Base-by-base conservation (phyloP, 768 basidiomycete species). In the Chlorophyllum brunneum region DNA sequence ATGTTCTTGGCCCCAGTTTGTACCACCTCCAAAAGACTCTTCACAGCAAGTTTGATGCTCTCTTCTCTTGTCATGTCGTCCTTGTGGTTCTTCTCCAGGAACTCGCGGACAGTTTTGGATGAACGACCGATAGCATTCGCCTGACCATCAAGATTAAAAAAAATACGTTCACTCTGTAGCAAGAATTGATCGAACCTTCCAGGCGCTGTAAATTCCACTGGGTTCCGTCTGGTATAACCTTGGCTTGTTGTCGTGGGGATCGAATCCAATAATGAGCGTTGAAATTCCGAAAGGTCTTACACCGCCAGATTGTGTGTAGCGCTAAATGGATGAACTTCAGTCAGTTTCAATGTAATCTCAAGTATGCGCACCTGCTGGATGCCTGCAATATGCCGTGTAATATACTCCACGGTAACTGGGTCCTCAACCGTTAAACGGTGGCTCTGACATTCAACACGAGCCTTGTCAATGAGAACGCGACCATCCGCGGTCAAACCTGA, bases 1-100 rank as follows among this genome's bases (percentile, higher is more conserved):
- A 99, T 98, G 69, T 99, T 99, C 77, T 98, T 98, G 4, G 97
- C 97, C n/a, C 97, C 97, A 1, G 97, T 98, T 72, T 98, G 97
- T 6, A 99, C 97, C 31, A 99, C 95, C 68, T 99, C 97, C 20
- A 99, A 76, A 61, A 99, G 74, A 65, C 88, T 89, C 75, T 98
- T 98, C 56, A 99, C 82, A 0, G 97, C 93, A 42, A 99, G 73
- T 68, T 97, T 97, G 68, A 99, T 89, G 46, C 88, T 85, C 55
- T 97, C 93, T 44, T 93, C 93, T 54, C 91, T 77, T 5, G 81
- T 75, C 74, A 97, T 76, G 58, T 90, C 92, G 56, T 97, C 93
- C 61, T 86, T 92, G 70, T 95, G 92, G 61, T 97, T 95, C 78
- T 98, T 98, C 73, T 99, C 97, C 52, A 99, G 69, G 70, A 98